A percentile compares a stretch with the other conserved stretches of the same genome.
Conservation (phyloP, 2,329 filamentous ascomycete genomes). For the Coniochaeta ligniaria region DNA sequence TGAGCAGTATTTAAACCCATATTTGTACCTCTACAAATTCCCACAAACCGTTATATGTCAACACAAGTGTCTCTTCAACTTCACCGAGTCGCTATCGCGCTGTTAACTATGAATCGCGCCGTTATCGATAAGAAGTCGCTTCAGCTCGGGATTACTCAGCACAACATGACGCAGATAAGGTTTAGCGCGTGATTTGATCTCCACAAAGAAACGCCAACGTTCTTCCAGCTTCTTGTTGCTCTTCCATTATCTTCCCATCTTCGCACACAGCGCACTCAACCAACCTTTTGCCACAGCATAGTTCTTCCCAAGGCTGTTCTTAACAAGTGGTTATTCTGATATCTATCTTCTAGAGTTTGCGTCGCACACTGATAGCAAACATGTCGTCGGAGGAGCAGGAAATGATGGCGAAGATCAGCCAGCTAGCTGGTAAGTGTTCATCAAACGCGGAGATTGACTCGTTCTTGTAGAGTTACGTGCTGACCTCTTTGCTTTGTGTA, state of each 20-base stretch:
- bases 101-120: too few relatives aligned
- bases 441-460: background rate
- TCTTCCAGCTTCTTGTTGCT: background rate
- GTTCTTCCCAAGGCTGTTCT: background rate
- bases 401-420: conserved; percentile 45
- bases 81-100: background rate
- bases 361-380: background rate
- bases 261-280: background rate
- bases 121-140: background rate
- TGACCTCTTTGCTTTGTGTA: conserved; percentile 21
- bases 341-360: background rate
- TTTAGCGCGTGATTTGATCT: background rate
- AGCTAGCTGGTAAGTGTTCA: conserved; percentile 35
- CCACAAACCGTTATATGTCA: too few relatives aligned
- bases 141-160: background rate
- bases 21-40: too few relatives aligned
- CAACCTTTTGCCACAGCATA: background rate
- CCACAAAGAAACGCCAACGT: background rate
- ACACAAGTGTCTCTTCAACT: background rate
- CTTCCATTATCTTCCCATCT: background rate
- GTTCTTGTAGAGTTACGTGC: conserved; percentile 1
- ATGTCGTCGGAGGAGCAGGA: conserved; percentile 46
- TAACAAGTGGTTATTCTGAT: background rate
- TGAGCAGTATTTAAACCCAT: too few relatives aligned
- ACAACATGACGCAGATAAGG: background rate